These are phyloP conservation scores for Paxillus ammoniavirescens DNA, from an alignment of 768 basidiomycete species.

Conservation along the genomic window DNA sequence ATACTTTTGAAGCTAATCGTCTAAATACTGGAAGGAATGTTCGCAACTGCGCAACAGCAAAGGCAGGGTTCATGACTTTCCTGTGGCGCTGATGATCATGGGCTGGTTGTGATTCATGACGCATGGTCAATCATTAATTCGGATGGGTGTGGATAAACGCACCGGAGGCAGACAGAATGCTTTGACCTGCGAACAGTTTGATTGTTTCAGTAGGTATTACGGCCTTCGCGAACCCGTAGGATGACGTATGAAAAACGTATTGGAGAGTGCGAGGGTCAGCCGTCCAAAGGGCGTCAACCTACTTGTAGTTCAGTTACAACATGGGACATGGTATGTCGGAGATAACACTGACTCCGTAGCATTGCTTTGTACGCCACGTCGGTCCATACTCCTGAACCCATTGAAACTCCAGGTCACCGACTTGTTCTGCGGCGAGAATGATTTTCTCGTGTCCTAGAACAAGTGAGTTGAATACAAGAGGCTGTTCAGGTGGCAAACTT, in stretches of 20 bases:
- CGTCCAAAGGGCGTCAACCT: slow-evolving; percentile 29
- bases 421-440: slow-evolving; percentile 20
- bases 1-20: slow-evolving; percentile 14
- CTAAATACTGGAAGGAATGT: slow-evolving; percentile 27
- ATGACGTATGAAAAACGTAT: slow-evolving; percentile 27
- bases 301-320: not conserved
- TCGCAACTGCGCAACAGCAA: slow-evolving; percentile 22
- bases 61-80: slow-evolving; percentile 30
- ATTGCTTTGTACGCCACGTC: slow-evolving; percentile 17
- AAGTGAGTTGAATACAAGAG: not conserved
- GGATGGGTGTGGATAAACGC: not conserved
- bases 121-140: not conserved
- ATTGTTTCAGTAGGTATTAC: slow-evolving; percentile 2
- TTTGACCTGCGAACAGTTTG: slow-evolving; percentile 21
- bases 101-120: slow-evolving; percentile 5
- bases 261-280: slow-evolving; percentile 29
- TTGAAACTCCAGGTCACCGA: slow-evolving; percentile 29
- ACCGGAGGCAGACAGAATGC: slow-evolving; percentile 20
- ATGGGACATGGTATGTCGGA: not conserved
- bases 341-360: slow-evolving; percentile 8
- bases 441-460: slow-evolving; percentile 23
- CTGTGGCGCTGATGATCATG: slow-evolving; percentile 27
- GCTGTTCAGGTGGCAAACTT: not conserved
- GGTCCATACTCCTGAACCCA: slow-evolving; percentile 28
- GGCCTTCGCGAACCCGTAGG: slow-evolving; percentile 27